Conservation (phyloP, 495 filamentous ascomycete genomes). For the Polyplosphaeria fusca region DNA sequence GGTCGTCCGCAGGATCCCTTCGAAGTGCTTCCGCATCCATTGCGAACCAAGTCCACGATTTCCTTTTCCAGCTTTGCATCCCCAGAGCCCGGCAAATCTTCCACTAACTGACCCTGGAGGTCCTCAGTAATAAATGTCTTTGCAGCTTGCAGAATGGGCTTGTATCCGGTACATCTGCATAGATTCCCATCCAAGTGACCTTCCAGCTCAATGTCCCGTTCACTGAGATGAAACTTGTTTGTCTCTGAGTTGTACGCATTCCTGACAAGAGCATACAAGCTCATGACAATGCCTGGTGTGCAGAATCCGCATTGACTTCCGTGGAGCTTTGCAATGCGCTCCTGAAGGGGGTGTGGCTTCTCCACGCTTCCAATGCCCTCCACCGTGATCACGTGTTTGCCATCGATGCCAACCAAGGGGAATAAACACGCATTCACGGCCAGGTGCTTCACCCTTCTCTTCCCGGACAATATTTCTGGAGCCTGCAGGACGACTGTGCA, state of each 20-base stretch:
- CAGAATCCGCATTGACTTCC: slow-evolving; percentile 43
- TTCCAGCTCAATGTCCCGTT: slow-evolving; percentile 41
- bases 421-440: slow-evolving; percentile 36
- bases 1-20: slow-evolving; percentile 40
- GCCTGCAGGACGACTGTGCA: slow-evolving; percentile 45
- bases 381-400: slow-evolving; percentile 46
- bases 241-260: slow-evolving; percentile 42
- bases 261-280: slow-evolving; percentile 43
- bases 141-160: slow-evolving; percentile 44
- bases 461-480: slow-evolving; percentile 14
- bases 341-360: slow-evolving; percentile 44
- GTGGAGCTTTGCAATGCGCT: slow-evolving; percentile 45
- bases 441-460: slow-evolving; percentile 28
- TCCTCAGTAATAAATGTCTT: slow-evolving; percentile 54
- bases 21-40: slow-evolving; percentile 5
- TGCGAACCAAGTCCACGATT: slow-evolving; percentile 1
- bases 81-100: background rate
- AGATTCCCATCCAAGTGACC: slow-evolving; percentile 46
- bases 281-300: slow-evolving; percentile 47
- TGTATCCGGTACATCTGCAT: slow-evolving; percentile 46
- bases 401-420: slow-evolving; percentile 38
- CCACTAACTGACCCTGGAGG: slow-evolving; percentile 38
- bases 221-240: slow-evolving; percentile 36
- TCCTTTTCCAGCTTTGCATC: slow-evolving; percentile 15
- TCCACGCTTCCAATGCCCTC: slow-evolving; percentile 43